Evolutionary conservation across 148 eudicot species (phyloP).

Genomic region (Pouteria glomerata): DNA sequence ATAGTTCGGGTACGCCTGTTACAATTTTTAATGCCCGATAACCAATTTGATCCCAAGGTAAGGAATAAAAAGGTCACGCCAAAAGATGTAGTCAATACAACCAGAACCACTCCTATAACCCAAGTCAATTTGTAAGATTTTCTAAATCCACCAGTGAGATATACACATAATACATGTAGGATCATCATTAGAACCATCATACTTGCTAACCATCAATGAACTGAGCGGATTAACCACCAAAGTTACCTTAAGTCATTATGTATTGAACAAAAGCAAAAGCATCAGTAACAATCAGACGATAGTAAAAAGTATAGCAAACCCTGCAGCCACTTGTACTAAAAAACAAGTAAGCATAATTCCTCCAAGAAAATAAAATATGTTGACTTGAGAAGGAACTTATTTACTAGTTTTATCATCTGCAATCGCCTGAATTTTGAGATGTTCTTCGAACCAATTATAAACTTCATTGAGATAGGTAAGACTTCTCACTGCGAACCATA

Average conservation of each 20-base stretch:
- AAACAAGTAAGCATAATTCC: too few species aligned
- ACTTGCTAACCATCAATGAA: conserved; percentile 8
- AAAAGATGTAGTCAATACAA: conserved; percentile 14
- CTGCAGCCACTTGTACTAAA: too few species aligned
- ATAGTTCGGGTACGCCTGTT: neutral
- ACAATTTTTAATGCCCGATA: conserved; percentile 2
- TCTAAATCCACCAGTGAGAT: conserved; percentile 3
- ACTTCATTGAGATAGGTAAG: too few species aligned
- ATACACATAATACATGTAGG: neutral
- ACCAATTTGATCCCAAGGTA: neutral
- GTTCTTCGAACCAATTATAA: too few species aligned
- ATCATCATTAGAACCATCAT: conserved; percentile 13
- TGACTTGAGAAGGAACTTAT: too few species aligned
- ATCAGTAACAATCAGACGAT: too few species aligned
- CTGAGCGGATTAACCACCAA: conserved; percentile 11
- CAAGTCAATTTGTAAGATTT: conserved; percentile 2
- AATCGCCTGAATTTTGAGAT: too few species aligned
- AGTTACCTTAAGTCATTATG: neutral
- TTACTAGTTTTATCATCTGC: too few species aligned
- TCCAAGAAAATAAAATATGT: too few species aligned
- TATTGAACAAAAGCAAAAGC: too few species aligned
- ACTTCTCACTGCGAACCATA: too few species aligned
- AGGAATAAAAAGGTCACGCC: conserved; percentile 13
- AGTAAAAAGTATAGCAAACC: too few species aligned
- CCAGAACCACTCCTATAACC: neutral